Percentiles rank a stretch among this genome's conserved stretches.
Evolutionary conservation across 345 rosid species (phyloP).

Genomic region (Eucalyptus cladocalyx): DNA sequence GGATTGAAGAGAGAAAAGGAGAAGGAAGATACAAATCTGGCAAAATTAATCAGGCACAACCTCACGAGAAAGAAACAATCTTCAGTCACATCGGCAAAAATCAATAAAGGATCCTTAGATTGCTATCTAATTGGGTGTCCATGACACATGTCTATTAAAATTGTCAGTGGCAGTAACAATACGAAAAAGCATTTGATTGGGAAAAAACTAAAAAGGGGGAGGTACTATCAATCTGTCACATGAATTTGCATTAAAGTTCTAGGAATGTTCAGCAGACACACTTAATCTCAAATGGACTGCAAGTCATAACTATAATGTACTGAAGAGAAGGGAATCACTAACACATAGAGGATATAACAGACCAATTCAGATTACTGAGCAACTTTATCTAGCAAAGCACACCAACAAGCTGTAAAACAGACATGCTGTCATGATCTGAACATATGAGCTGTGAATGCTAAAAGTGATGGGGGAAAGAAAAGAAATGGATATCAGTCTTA

Average conservation of each 20-base stretch:
- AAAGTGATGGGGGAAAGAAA: not conserved
- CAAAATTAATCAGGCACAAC: not conserved
- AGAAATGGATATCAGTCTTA: conserved; percentile 31
- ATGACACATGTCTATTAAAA: not conserved
- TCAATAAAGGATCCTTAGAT: not conserved
- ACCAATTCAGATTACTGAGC: not conserved
- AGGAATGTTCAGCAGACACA: not conserved
- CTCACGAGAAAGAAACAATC: not conserved
- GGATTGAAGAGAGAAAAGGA: not conserved
- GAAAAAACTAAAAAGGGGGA: not conserved
- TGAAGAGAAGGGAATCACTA: not conserved
- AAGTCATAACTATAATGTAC: not conserved
- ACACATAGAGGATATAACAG: not conserved
- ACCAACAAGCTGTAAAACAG: not conserved
- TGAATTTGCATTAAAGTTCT: not conserved
- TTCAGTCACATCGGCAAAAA: not conserved
- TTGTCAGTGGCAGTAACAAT: not conserved
- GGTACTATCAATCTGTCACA: not conserved
- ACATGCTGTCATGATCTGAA: not conserved
- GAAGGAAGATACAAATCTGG: not conserved
- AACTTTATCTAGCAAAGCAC: not conserved
- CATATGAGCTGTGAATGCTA: not conserved
- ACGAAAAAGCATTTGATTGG: not conserved
- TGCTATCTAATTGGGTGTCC: not conserved
- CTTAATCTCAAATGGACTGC: not conserved